These are phyloP conservation scores for Primulina eburnea DNA, from an alignment of 257 asterid genomes.

Conservation along the genomic window DNA sequence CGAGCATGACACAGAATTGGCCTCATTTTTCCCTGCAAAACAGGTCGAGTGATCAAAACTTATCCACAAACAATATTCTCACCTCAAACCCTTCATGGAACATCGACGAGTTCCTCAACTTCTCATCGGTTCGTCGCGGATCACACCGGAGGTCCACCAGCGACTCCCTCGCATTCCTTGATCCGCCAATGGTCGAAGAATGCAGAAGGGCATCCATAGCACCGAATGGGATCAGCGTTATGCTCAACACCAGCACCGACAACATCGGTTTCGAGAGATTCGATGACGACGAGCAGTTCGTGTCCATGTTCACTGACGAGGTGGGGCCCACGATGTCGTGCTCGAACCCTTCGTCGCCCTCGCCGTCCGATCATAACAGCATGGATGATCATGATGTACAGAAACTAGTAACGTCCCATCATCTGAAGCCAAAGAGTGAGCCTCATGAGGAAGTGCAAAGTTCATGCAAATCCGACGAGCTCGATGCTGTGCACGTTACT, in stretches of 20 bases:
- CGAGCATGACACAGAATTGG: conserved; percentile 63
- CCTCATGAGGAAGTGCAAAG: conserved; percentile 61
- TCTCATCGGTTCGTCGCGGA: conserved; percentile 63
- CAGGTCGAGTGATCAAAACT: conserved; percentile 31
- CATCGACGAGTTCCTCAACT: conserved; percentile 74
- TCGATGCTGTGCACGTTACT: conserved; percentile 23
- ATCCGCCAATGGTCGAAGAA: conserved; percentile 63
- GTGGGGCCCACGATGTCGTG: conserved; percentile 43
- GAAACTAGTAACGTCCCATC: conserved; percentile 2
- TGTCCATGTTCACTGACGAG: conserved; percentile 74
- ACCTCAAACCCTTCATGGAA: conserved; percentile 46
- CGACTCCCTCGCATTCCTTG: conserved; percentile 76
- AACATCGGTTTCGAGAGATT: conserved; percentile 44
- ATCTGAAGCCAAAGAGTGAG: conserved; percentile 49
- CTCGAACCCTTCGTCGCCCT: conserved; percentile 51
- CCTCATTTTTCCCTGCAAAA: conserved; percentile 47
- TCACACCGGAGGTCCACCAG: conserved; percentile 78
- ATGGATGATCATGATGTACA: conserved; percentile 42
- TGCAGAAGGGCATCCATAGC: conserved; percentile 43
- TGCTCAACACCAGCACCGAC: not conserved
- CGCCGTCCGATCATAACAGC: conserved; percentile 81
- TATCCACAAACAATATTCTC: conserved; percentile 11
- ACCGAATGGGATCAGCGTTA: conserved; percentile 2
- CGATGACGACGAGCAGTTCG: conserved; percentile 83
- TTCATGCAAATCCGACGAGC: conserved; percentile 56